Base-by-base conservation (phyloP, 2,329 filamentous ascomycete genomes). In the Curvularia sp. region DNA sequence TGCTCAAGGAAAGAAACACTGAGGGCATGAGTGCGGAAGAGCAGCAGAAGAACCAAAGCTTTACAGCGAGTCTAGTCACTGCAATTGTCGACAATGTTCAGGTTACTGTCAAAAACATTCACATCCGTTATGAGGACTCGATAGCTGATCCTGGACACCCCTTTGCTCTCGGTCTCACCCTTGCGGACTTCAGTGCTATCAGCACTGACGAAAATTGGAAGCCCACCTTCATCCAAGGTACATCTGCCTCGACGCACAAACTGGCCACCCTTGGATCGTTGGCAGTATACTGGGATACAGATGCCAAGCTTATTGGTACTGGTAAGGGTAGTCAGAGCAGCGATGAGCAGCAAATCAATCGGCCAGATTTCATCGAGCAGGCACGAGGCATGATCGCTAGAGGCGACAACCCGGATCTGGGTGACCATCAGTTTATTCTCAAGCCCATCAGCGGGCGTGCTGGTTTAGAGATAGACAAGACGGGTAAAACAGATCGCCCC, bases 21-120 rank as follows among this genome's bases (percentile, higher is more conserved):
- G 94, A 97, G 75, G 93, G 94, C 45, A 89, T 98, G 83, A 96
- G 91, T 72, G 88, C 89, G 65, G 95, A 99, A 76, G 95, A 99
- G 75, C 92, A 98, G 77, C 90, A 97, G 78, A 96, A 96, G 80
- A 97, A 91, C 76, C 94, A 99, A 81, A 97, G 92, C 78, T 99
- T 99, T 73, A 97, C 93, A 3, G 89, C 96, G 69, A 98, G 93
- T 75, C 80, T 99, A 67, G 89, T 94, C 47, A 97, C 94, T 36
- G 97, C 97, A 69, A 96, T 99, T 72, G 92, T 98, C 73, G 95
- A 99, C 83, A 99, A 99, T 73, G 83, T 99, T 39, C 95, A 99
- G 78, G 92, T 99, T 69, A 95, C 91, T 23, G 89, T 99, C 78
- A 98, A 97, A 83, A 99, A 98, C 75, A 97, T 99, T 59, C 95